These are phyloP conservation scores for Schoenoplectus triqueter DNA, from an alignment of 202 grass and related monocot species.

Conservation along the genomic window DNA sequence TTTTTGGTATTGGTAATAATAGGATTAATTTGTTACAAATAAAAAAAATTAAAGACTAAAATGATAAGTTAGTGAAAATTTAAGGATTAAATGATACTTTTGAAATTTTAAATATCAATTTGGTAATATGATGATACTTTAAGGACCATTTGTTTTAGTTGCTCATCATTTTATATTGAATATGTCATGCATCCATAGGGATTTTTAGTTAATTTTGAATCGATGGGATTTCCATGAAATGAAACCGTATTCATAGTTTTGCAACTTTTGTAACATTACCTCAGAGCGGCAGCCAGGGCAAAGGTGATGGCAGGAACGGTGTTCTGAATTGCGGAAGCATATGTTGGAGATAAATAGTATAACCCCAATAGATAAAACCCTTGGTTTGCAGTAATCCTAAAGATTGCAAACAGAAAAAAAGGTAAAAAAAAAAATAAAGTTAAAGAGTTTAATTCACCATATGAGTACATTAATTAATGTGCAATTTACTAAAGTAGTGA, in stretches of 20 bases:
- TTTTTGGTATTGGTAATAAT: no score
- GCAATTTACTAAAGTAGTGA: background rate
- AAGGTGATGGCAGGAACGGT: slow-evolving; percentile 65
- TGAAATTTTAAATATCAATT: no score
- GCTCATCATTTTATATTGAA: background rate
- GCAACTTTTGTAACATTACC: slow-evolving; percentile 35
- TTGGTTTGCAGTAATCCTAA: slow-evolving; percentile 75
- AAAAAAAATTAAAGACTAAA: no score
- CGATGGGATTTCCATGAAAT: background rate
- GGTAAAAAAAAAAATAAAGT: background rate
- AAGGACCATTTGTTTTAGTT: no score
- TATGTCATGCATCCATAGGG: background rate
- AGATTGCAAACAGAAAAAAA: background rate
- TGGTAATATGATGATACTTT: no score
- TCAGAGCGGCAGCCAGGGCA: slow-evolving; percentile 52
- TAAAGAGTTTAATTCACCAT: background rate
- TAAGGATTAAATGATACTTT: no score
- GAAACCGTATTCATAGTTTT: background rate
- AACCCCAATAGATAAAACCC: slow-evolving; percentile 68
- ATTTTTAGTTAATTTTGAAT: background rate
- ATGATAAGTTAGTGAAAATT: no score
- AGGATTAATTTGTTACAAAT: no score
- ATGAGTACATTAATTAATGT: background rate
- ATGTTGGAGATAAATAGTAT: slow-evolving; percentile 65
- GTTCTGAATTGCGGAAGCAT: slow-evolving; percentile 75